Percentiles rank a stretch among this genome's conserved stretches.
Conservation (phyloP, 441 rosid genomes). For the Viola pubescens region DNA sequence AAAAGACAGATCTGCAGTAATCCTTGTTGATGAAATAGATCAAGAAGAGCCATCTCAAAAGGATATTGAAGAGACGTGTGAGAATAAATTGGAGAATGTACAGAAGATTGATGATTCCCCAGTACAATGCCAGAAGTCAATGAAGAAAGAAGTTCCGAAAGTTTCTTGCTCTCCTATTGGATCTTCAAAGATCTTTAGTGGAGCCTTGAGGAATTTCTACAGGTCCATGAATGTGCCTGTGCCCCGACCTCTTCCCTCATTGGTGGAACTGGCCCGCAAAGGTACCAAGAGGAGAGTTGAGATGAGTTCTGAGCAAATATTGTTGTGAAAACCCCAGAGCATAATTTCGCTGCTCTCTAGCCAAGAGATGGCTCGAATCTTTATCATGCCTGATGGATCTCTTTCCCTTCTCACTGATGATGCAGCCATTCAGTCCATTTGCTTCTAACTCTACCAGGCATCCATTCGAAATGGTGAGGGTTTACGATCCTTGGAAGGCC, state of each 20-base stretch:
- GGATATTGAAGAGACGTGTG: conserved; percentile 7
- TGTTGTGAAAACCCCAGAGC: neutral
- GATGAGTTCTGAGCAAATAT: conserved; percentile 6
- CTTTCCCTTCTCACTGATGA: neutral
- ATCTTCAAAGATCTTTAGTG: conserved; percentile 37
- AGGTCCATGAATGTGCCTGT: conserved; percentile 67
- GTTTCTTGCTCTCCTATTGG: conserved; percentile 17
- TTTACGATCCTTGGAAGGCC: too few relatives aligned
- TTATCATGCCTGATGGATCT: neutral
- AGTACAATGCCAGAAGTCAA: conserved; percentile 11
- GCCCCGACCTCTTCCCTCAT: conserved; percentile 72
- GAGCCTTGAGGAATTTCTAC: conserved; percentile 44
- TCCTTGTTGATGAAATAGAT: conserved; percentile 15
- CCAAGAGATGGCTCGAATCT: neutral
- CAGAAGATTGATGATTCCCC: conserved; percentile 14
- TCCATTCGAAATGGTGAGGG: too few relatives aligned
- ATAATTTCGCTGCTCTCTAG: neutral
- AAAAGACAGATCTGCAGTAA: too few relatives aligned
- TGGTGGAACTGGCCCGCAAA: conserved; percentile 49
- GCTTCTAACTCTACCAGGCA: too few relatives aligned
- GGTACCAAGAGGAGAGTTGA: conserved; percentile 31
- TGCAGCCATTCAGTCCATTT: neutral
- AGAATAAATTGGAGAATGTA: conserved; percentile 14
- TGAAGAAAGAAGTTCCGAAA: conserved; percentile 17
- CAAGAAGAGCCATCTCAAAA: conserved; percentile 11